phyloP scores from a whole-genome alignment of 2,329 filamentous ascomycete species.

The Sclerotinia borealis region DNA sequence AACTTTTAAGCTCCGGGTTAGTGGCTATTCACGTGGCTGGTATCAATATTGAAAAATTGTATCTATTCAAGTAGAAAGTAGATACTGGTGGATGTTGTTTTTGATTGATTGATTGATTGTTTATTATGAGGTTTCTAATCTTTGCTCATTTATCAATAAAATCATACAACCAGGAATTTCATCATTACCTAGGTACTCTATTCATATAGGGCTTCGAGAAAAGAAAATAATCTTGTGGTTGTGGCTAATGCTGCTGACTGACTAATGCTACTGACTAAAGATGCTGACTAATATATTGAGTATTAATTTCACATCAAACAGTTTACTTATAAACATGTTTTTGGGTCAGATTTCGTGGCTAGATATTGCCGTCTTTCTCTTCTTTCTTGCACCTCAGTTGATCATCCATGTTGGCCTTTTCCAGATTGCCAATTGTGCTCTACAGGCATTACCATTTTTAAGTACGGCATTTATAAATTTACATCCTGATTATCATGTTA shows the following conservation, averaged over 20 bases:
- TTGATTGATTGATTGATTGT: neutral
- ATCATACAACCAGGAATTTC: no score
- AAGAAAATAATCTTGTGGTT: neutral
- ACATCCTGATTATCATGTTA: constrained; percentile 7
- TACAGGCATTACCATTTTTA: constrained; percentile 64
- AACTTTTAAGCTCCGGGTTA: constrained; percentile 8
- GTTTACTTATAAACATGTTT: constrained; percentile 49
- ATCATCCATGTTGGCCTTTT: constrained; percentile 60
- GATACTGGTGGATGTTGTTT: no score
- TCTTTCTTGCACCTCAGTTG: constrained; percentile 66
- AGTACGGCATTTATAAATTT: constrained; percentile 39
- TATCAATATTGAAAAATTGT: neutral
- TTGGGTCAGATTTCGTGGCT: constrained; percentile 67
- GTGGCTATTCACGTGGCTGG: neutral
- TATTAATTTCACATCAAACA: neutral
- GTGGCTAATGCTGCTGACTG: neutral
- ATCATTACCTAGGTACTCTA: no score
- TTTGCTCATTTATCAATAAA: no score
- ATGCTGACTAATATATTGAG: neutral
- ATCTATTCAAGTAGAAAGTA: no score
- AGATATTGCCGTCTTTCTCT: constrained; percentile 67
- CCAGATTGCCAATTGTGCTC: constrained; percentile 48
- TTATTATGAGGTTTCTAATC: no score
- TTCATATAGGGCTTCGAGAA: neutral
- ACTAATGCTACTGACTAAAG: neutral